These are phyloP conservation scores for Yamadazyma philogaea DNA, from an alignment of 805 yeast genomes.

Conservation along the genomic window DNA sequence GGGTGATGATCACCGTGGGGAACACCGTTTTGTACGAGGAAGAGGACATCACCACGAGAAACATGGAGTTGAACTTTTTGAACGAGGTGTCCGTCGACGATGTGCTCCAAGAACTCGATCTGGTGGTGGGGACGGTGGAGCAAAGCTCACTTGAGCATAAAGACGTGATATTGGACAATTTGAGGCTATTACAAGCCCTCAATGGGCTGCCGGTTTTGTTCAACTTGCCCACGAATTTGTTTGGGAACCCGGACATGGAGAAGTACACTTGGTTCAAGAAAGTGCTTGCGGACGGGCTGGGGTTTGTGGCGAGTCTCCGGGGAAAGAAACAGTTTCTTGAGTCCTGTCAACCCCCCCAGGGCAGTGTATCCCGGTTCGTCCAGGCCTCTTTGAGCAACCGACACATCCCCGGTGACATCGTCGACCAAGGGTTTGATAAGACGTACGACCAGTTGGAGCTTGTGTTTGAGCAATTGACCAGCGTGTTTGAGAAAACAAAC, in stretches of 20 bases:
- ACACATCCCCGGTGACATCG: conserved; percentile 36
- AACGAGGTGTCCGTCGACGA: conserved; percentile 20
- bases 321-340: conserved; percentile 2
- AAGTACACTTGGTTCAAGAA: conserved; percentile 8
- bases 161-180: conserved; percentile 16
- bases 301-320: conserved; percentile 9
- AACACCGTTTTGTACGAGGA: conserved; percentile 67
- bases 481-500: conserved; percentile 18
- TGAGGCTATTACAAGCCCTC: conserved; percentile 27
- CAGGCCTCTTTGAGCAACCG: conserved; percentile 36
- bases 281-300: conserved; percentile 19
- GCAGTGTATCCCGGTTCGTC: conserved; percentile 33
- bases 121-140: conserved; percentile 26
- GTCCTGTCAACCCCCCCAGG: conserved; percentile 16
- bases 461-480: conserved; percentile 20
- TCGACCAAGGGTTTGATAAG: conserved; percentile 18
- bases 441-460: conserved; percentile 20
- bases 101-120: conserved; percentile 28
- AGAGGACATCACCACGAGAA: conserved; percentile 68
- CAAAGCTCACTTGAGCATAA: conserved; percentile 13
- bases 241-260: neutral
- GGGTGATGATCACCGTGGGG: conserved; percentile 45
- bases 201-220: conserved; percentile 17
- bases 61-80: conserved; percentile 48
- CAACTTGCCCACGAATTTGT: conserved; percentile 11